These are phyloP conservation scores for Oryza coarctata DNA, from an alignment of 176 grass and related monocot genomes.

Conservation along the genomic window DNA sequence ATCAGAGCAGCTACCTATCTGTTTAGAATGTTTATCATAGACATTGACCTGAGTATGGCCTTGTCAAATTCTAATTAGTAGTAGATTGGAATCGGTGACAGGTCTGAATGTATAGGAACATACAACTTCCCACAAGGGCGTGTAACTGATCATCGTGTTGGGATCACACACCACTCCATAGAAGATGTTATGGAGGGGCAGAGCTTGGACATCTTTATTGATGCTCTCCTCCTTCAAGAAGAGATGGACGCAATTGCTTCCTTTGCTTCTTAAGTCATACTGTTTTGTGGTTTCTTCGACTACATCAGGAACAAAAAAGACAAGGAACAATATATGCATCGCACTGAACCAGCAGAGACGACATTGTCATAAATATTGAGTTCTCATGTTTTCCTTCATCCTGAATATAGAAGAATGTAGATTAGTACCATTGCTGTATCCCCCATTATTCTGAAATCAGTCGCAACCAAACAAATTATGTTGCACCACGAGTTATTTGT, in stretches of 20 bases:
- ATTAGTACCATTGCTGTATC: not conserved
- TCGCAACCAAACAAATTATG: not conserved
- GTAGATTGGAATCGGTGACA: constrained; percentile 86
- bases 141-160: constrained; percentile 83
- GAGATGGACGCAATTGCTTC: constrained; percentile 85
- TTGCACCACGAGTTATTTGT: not conserved
- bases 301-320: not conserved
- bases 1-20: constrained; percentile 58
- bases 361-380: not conserved
- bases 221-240: constrained; percentile 71
- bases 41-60: not conserved
- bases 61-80: not conserved
- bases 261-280: constrained; percentile 36
- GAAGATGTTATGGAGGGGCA: constrained; percentile 79
- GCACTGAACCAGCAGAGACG: not conserved
- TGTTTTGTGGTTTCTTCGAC: not conserved
- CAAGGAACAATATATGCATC: not conserved
- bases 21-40: not conserved
- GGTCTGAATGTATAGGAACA: constrained; percentile 83
- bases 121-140: constrained; percentile 96
- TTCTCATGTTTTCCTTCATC: not conserved
- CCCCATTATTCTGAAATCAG: not conserved
- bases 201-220: constrained; percentile 67
- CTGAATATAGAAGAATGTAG: not conserved
- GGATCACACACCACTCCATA: constrained; percentile 79